Evolutionary conservation across 192 early-diverging fungal genomes (phyloP), one percentile per base, ranked within the genome.

Genomic region (Backusella morwellensis): DNA sequence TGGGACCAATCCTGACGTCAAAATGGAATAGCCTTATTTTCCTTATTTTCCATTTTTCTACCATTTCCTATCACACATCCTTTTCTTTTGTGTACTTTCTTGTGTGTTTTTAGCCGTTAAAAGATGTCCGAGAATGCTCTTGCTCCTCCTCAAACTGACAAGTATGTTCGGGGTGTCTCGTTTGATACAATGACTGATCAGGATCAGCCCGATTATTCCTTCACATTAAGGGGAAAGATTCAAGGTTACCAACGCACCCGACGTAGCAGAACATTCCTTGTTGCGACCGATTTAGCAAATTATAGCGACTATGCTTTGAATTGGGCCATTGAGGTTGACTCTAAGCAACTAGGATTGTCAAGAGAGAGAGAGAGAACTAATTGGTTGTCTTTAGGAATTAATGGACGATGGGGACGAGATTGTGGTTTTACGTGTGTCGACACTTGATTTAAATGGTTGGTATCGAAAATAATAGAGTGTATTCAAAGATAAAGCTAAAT

Each of bases 341-440:
- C 21, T 63, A 63, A 29, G 23, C 0, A 29, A 29, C 26, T 12
- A 63, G 11, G 21, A 63, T 29, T 26, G 26, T 29, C 8, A 29
- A 63, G 71, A 36, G 52, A 74, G 29, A 74, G 29, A 29, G 23
- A 40, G 7, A 70, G 36, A 40, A 70, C 38, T 59, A 63, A 63
- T 50, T 66, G 3, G 59, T 32, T 38, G 36, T 1, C n/a, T 70
- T 26, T 78, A 82, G 80, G 76, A 82, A 29, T 41, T 89, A 56
- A 78, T 89, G 68, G 88, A 87, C 44, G 83, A 87, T 77, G 86
- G 88, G 32, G 88, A 89, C 77, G 88, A 89, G 70, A 76, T 81
- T 15, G 72, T 77, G 40, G 68, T 77, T 35, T 68, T 81, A 38
- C 77, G 78, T 41, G 76, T 80, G 21, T 74, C 77, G 4, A 75